Percentiles rank a stretch among this genome's conserved stretches.
phyloP scores from a whole-genome alignment of 208 protist species.

The Balamuthia mandrillaris region DNA sequence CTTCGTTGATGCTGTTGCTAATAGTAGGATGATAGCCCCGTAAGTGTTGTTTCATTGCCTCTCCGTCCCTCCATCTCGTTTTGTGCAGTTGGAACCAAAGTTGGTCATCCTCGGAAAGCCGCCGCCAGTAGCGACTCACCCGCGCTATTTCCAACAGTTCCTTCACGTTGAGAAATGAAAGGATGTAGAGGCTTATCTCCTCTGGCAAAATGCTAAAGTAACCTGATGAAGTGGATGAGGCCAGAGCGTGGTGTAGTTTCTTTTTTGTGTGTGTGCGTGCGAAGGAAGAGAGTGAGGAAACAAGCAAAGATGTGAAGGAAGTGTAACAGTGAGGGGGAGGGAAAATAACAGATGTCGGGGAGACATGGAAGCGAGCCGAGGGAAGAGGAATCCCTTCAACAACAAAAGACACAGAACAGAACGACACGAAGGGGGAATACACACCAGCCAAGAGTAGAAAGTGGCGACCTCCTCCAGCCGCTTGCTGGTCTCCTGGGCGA shows the following conservation, averaged over 20 bases:
- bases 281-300: neutral
- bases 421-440: neutral
- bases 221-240: neutral
- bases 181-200: neutral
- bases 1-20: no score
- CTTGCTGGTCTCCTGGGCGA: neutral
- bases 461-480: neutral
- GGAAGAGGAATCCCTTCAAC: no score
- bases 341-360: no score
- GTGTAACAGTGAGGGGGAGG: neutral
- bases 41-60: no score
- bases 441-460: neutral
- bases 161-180: neutral
- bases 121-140: conserved; percentile 1
- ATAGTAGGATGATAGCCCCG: no score
- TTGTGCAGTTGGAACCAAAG: no score
- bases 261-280: neutral
- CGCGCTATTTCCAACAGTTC: neutral
- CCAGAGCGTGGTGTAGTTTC: neutral
- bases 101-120: neutral
- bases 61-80: no score
- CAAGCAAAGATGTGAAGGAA: neutral
- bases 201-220: neutral
- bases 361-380: no score
- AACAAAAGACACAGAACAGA: no score